These are phyloP conservation scores for Neurospora sublineolata DNA, from an alignment of 495 filamentous ascomycete genomes.

Conservation along the genomic window DNA sequence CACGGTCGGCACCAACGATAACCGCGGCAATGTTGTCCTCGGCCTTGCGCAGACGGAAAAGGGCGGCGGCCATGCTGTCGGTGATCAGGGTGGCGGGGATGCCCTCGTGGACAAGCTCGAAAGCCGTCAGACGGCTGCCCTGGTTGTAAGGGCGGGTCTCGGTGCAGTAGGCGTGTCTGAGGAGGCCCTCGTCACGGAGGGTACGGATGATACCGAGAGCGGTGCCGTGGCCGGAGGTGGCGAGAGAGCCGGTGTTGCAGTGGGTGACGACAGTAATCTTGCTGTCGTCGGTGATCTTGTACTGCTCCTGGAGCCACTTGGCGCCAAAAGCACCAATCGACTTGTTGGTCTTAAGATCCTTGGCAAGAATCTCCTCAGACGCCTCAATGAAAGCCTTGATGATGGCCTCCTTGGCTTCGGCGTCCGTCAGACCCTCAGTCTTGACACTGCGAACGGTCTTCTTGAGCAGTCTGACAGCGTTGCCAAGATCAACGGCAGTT, in stretches of 20 bases:
- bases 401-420: constrained; percentile 33
- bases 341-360: constrained; percentile 77
- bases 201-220: constrained; percentile 87
- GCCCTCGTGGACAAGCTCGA: constrained; percentile 83
- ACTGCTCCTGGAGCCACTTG: constrained; percentile 56
- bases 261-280: constrained; percentile 74
- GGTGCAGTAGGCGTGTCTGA: constrained; percentile 83
- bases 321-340: constrained; percentile 74
- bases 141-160: constrained; percentile 98
- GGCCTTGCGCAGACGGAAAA: constrained; percentile 51
- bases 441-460: constrained; percentile 34
- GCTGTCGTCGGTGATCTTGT: constrained; percentile 27
- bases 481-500: constrained; percentile 87
- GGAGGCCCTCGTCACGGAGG: constrained; percentile 48
- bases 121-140: constrained; percentile 87
- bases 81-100: constrained; percentile 92
- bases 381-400: constrained; percentile 56
- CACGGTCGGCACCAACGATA: constrained; percentile 88
- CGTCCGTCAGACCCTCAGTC: constrained; percentile 18
- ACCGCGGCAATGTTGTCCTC: constrained; percentile 62
- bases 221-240: constrained; percentile 92
- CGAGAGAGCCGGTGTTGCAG: constrained; percentile 95
- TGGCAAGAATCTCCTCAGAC: constrained; percentile 77
- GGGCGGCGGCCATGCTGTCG: constrained; percentile 87
- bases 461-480: constrained; percentile 75